These are phyloP conservation scores for Umbelopsis sp. DNA, from an alignment of 192 early-diverging fungal genomes.

Conservation along the genomic window DNA sequence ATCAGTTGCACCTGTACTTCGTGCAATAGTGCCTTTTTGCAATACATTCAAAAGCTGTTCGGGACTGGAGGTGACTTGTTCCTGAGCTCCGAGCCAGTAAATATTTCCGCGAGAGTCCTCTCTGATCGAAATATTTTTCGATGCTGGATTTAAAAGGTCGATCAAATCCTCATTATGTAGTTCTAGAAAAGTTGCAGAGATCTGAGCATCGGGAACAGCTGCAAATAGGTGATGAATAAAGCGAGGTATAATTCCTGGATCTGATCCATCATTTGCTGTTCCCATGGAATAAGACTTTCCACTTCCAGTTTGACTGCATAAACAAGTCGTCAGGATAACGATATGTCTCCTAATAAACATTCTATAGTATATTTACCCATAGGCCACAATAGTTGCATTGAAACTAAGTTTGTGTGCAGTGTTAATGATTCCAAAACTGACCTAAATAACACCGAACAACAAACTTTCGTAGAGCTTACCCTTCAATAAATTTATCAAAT, in stretches of 20 bases:
- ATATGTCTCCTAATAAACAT: conserved; percentile 7
- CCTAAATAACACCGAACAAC: background rate
- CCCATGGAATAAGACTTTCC: conserved; percentile 99
- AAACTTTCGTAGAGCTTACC: conserved; percentile 48
- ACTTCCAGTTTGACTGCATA: conserved; percentile 75
- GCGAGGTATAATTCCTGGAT: conserved; percentile 68
- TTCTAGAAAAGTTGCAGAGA: conserved; percentile 87
- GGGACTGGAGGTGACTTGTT: background rate
- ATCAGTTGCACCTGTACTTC: conserved; percentile 87
- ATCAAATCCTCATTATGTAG: conserved; percentile 97
- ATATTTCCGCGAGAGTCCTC: conserved; percentile 10
- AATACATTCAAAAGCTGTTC: conserved; percentile 1
- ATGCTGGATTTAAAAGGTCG: conserved; percentile 69
- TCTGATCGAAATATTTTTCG: conserved; percentile 29
- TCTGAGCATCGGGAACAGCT: conserved; percentile 33
- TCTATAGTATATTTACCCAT: conserved; percentile 61
- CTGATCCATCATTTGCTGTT: conserved; percentile 42
- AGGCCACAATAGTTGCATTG: conserved; percentile 91
- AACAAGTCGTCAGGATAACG: background rate
- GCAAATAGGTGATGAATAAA: conserved; percentile 59
- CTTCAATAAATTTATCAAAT: conserved; percentile 71
- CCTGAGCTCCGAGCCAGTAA: background rate
- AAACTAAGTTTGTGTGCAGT: conserved; percentile 46
- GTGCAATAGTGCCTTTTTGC: conserved; percentile 49
- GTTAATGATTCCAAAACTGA: background rate